phyloP scores from a whole-genome alignment of 768 basidiomycete species.

The Gautieria morchelliformis region DNA sequence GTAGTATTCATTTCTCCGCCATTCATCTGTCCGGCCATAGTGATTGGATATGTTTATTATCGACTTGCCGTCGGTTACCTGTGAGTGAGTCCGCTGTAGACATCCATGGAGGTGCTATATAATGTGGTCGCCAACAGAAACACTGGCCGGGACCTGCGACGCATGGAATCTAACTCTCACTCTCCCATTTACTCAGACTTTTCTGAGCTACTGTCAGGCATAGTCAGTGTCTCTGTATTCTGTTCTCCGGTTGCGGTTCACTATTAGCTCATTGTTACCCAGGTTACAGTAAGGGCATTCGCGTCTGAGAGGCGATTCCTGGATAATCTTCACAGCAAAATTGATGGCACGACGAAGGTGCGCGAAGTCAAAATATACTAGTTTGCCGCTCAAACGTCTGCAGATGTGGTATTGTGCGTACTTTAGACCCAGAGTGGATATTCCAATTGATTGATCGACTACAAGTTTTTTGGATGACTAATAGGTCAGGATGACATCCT shows the following conservation, averaged over 20 bases:
- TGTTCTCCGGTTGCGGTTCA: constrained; percentile 13
- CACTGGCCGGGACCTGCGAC: no score
- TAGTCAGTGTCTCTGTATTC: neutral
- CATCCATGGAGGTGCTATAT: neutral
- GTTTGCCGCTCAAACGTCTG: no score
- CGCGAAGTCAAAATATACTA: no score
- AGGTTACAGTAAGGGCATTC: no score
- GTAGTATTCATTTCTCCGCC: constrained; percentile 67
- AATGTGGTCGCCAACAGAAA: no score
- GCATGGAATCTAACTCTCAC: no score
- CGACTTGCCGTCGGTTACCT: constrained; percentile 66
- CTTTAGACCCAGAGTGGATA: neutral
- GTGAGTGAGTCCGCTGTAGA: neutral
- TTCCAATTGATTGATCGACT: constrained; percentile 20
- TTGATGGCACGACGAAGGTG: no score
- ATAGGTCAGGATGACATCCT: constrained; percentile 27
- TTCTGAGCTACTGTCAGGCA: no score
- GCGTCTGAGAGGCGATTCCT: constrained; percentile 65
- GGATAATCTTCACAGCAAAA: constrained; percentile 59
- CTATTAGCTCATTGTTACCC: constrained; percentile 17
- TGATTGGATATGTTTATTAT: no score
- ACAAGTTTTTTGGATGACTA: constrained; percentile 94
- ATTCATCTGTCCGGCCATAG: no score
- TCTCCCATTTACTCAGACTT: no score
- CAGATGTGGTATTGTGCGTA: no score